Base-by-base conservation (phyloP, 2,329 filamentous ascomycete genomes). In the Plenodomus biglobosus region DNA sequence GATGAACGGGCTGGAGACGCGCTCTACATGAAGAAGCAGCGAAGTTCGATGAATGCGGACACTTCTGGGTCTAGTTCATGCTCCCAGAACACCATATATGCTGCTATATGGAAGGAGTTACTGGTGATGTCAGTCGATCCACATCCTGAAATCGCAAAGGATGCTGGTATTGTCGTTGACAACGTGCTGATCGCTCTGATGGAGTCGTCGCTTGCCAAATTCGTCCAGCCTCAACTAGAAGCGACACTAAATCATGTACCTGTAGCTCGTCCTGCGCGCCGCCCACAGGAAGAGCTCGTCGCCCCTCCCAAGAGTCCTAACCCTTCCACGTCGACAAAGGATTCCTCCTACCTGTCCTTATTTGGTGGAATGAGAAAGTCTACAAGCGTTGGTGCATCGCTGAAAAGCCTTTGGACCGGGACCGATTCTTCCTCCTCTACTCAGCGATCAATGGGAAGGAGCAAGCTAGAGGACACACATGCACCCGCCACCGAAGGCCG, bases 91-190 rank as follows among this genome's bases (percentile, higher is more conserved):
- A 96, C 91, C 0, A 88, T 96, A 16, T 96, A 95, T 69, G 87
- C 92, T 22, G 88, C 92, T 1, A 87, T 95, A 53, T 99, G 94
- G 94, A 94, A 95, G 69, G 89, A 96, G 64, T 80, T 95, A 37
- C 78, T 96, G 50, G 89, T 95, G 53, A 80, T 97, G 70, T 92
- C 90, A 38, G 90, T 95, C 16, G 94, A 99, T 66, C 92, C 94
- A 35, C 92, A 96, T 66, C 91, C 92, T 1, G 92, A 97, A 66
- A 89, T 97, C 27, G 88, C 95, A 54, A 82, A 87, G 56, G 88
- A 94, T 68, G 92, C 91, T 8, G 85, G 85, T 5, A 80, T 87
- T n/a, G 85, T 97, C 38, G 84, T 95, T 22, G 94, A 99, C 70
- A 89, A 87, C 62, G 81, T 97, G 20, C 86, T 96, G 65, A 81